These are phyloP conservation scores for Metschnikowia proteae DNA, from an alignment of 805 yeast species.

Conservation along the genomic window DNA sequence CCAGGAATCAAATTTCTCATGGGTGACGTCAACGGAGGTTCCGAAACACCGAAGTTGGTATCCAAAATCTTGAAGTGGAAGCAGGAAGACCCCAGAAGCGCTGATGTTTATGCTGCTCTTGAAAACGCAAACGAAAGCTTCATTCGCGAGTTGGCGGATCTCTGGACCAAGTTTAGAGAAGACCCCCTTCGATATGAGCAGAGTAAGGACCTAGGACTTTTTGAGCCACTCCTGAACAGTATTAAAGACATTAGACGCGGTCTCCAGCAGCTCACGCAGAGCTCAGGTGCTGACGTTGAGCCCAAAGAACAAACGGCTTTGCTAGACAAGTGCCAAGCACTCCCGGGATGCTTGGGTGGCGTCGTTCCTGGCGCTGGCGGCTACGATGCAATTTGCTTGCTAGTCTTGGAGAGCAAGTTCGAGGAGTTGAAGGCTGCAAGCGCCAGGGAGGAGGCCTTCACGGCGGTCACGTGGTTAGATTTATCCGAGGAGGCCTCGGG, in stretches of 20 bases:
- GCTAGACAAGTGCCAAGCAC: conserved; percentile 45
- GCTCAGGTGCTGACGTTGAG: conserved; percentile 83
- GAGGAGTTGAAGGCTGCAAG: conserved; percentile 23
- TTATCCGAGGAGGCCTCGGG: conserved; percentile 62
- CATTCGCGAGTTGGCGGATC: conserved; percentile 43
- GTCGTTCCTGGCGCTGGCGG: conserved; percentile 99
- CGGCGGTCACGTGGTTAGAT: conserved; percentile 62
- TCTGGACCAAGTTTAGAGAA: conserved; percentile 31
- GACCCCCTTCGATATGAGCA: conserved; percentile 35
- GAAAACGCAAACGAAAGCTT: conserved; percentile 57
- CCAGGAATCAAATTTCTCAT: conserved; percentile 64
- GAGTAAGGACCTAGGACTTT: conserved; percentile 17
- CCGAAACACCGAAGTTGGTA: conserved; percentile 91
- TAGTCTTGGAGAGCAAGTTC: conserved; percentile 49
- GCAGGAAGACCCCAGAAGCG: conserved; percentile 46
- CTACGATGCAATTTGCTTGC: conserved; percentile 80
- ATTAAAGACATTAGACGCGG: conserved; percentile 50
- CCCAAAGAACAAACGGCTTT: conserved; percentile 72
- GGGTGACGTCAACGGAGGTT: conserved; percentile 94
- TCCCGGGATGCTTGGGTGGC: conserved; percentile 86
- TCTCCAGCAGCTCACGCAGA: conserved; percentile 56
- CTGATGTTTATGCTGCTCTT: conserved; percentile 50
- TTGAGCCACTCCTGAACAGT: conserved; percentile 33
- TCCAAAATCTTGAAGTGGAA: conserved; percentile 73
- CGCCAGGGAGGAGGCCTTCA: conserved; percentile 27